Evolutionary conservation across 805 yeast species (phyloP).

Genomic region (Grigorovia humatica): DNA sequence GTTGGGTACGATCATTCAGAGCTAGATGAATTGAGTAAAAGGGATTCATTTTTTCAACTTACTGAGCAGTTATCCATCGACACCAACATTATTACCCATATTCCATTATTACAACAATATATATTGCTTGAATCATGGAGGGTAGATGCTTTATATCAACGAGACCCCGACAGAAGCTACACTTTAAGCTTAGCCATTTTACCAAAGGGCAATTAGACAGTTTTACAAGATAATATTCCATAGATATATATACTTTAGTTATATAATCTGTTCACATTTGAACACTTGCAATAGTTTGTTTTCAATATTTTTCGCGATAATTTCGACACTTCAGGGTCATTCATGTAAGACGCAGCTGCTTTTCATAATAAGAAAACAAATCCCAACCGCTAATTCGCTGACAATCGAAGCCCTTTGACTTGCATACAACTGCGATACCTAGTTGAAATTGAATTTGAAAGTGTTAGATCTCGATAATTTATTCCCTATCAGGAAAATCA

Average conservation of each 20-base stretch:
- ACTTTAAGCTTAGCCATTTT: slow-evolving; percentile 48
- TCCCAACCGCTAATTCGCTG: background rate
- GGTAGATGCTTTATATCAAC: slow-evolving; percentile 46
- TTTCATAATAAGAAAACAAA: background rate
- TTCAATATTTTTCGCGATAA: background rate
- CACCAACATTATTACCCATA: slow-evolving; percentile 25
- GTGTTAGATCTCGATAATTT: too few relatives aligned
- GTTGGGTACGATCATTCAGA: slow-evolving; percentile 36
- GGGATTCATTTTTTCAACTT: slow-evolving; percentile 21
- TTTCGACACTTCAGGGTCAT: background rate
- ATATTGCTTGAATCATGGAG: slow-evolving; percentile 62
- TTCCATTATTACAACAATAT: slow-evolving; percentile 36
- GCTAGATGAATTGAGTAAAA: slow-evolving; percentile 7
- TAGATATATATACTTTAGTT: background rate
- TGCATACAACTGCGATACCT: too few relatives aligned
- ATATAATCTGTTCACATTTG: background rate
- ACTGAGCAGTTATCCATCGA: slow-evolving; percentile 19
- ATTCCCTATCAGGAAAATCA: too few relatives aligned
- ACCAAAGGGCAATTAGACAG: slow-evolving; percentile 8
- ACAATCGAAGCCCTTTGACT: too few relatives aligned
- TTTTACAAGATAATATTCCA: background rate
- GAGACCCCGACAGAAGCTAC: slow-evolving; percentile 64
- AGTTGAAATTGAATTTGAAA: too few relatives aligned
- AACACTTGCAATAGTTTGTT: background rate
- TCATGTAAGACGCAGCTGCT: background rate